Conservation (phyloP, 179 eudicot genomes). For the Camellia oleifera region DNA sequence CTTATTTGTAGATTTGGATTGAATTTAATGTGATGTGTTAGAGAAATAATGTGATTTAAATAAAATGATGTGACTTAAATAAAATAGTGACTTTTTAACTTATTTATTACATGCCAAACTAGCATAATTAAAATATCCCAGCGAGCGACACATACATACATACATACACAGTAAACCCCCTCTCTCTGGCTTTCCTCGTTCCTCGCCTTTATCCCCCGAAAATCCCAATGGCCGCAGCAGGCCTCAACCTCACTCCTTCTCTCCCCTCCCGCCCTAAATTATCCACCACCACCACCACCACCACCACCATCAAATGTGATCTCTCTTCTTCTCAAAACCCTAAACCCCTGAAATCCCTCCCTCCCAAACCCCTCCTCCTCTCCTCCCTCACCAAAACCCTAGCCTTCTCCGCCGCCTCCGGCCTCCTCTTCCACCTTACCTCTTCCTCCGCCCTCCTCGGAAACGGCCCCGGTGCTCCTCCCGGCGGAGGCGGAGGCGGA, state of each 20-base stretch:
- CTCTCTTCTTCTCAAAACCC: conserved; percentile 24
- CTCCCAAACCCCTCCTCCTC: conserved; percentile 7
- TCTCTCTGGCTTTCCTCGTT: neutral
- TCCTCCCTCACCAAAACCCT: conserved; percentile 22
- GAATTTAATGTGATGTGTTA: too few species aligned
- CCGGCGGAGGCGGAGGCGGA: conserved; percentile 19
- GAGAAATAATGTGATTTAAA: too few species aligned
- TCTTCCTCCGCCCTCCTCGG: conserved; percentile 17
- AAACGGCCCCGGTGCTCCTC: conserved; percentile 36
- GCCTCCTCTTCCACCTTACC: conserved; percentile 29
- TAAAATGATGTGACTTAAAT: too few species aligned
- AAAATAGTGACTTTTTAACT: too few species aligned
- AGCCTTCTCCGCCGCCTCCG: conserved; percentile 36
- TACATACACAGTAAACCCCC: too few species aligned
- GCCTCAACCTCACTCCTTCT: conserved; percentile 20
- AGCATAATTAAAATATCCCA: too few species aligned
- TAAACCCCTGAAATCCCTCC: conserved; percentile 15
- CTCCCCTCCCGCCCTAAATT: conserved; percentile 16
- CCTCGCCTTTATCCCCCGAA: conserved; percentile 15
- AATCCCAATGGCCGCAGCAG: conserved; percentile 35
- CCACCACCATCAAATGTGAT: conserved; percentile 19
- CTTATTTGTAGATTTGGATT: too few species aligned
- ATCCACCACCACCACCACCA: neutral
- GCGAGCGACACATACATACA: too few species aligned
- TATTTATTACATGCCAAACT: too few species aligned